Conservation (phyloP, 805 yeast species). For the Kazachstania psychrophila region DNA sequence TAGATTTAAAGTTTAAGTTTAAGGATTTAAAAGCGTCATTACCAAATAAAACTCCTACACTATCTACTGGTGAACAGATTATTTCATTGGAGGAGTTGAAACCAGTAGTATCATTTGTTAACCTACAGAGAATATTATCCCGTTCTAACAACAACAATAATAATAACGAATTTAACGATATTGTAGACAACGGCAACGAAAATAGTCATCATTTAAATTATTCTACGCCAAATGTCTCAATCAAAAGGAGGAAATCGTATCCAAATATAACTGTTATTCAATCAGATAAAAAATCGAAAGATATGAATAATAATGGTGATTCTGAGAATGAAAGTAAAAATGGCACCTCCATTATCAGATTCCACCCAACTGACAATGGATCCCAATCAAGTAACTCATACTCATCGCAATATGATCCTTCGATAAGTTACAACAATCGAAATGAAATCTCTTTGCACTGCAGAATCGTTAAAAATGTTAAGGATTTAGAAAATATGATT, state of each 20-base stretch:
- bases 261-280: slow-evolving; percentile 23
- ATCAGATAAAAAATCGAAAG: slow-evolving; percentile 6
- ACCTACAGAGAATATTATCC: slow-evolving; percentile 32
- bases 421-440: neutral
- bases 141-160: slow-evolving; percentile 1
- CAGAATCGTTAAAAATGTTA: slow-evolving; percentile 39
- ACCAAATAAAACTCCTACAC: slow-evolving; percentile 42
- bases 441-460: slow-evolving; percentile 28
- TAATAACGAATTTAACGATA: slow-evolving; percentile 3
- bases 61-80: slow-evolving; percentile 48
- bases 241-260: slow-evolving; percentile 21
- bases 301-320: neutral
- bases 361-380: slow-evolving; percentile 24
- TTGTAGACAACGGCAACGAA: slow-evolving; percentile 7
- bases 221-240: slow-evolving; percentile 21
- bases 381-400: slow-evolving; percentile 4
- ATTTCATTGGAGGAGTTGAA: slow-evolving; percentile 50
- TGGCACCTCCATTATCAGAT: slow-evolving; percentile 26
- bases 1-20: slow-evolving; percentile 58
- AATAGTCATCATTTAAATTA: slow-evolving; percentile 18
- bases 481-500: slow-evolving; percentile 34
- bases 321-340: slow-evolving; percentile 4
- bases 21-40: slow-evolving; percentile 50
- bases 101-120: slow-evolving; percentile 53
- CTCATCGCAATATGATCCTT: neutral